Base-by-base conservation (phyloP, 148 eudicot genomes). In the Linanthus parryae region DNA sequence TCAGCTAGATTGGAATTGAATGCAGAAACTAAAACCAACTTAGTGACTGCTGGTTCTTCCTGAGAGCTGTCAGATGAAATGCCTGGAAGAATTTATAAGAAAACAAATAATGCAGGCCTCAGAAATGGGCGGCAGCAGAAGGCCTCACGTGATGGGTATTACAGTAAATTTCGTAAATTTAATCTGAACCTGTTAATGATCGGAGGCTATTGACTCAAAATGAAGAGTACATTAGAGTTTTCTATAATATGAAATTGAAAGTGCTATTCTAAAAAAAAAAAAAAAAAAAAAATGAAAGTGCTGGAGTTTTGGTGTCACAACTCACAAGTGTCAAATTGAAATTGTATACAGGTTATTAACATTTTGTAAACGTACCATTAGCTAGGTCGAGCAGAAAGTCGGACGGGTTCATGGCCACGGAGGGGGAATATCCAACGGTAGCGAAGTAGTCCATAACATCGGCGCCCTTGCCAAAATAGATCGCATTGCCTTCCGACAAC, bases 341-440 rank as follows among this genome's bases (percentile, higher is more conserved):
- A 44, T 44, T 19, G 19, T 2, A 8, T 44, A 19, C 18, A n/a
- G n/a, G n/a, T n/a, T n/a, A n/a, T n/a, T n/a, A n/a, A n/a, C n/a
- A n/a, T n/a, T n/a, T n/a, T n/a, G n/a, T n/a, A n/a, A n/a, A n/a
- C n/a, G n/a, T n/a, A n/a, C n/a, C n/a, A n/a, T 73, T 83, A 2
- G 85, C 78, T 49, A 83, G 85, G 60, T 83, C 85, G 1, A 83
- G 47, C 61, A 83, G 60, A 57, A 83, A 83, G 58, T 83, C 91
- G 14, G 91, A 68, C 26, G 85, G 91, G 35, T 83, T 83, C 91
- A 83, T 79, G 0, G 78, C 52, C 28, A 83, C 68, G 14, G 56
- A 49, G 2, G 91, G 91, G 11, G 61, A 66, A 53, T 51, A 83
- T 0, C 85, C 91, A 2, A 68, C 56, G n/a, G 74, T 55, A 2